phyloP scores from a whole-genome alignment of 2,329 filamentous ascomycete species.

The Colletotrichum sp. region DNA sequence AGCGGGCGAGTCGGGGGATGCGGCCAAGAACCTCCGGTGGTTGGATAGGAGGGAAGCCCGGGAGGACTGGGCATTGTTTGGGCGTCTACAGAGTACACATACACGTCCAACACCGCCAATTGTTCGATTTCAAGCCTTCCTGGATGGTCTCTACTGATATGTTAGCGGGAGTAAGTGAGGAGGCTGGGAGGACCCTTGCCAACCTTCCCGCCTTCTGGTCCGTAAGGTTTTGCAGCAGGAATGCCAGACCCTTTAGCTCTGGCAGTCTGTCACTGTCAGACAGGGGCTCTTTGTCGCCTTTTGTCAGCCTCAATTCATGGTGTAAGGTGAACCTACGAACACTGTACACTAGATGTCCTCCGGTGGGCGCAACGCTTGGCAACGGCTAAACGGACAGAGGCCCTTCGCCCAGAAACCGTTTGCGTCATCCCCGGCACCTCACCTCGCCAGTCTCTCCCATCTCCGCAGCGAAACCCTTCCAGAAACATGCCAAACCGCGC shows the following conservation, averaged over 20 bases:
- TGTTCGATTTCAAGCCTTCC: not conserved
- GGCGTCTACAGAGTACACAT: not conserved
- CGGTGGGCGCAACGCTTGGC: not conserved
- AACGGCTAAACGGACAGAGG: not conserved
- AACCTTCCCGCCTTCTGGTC: not conserved
- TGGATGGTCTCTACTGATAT: too few species aligned
- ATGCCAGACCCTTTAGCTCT: not conserved
- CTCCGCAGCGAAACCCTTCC: not conserved
- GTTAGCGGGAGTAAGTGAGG: not conserved
- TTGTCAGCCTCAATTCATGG: not conserved
- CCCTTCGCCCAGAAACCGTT: not conserved
- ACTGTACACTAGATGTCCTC: not conserved
- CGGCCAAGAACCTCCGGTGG: not conserved
- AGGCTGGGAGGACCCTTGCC: not conserved
- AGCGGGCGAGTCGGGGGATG: not conserved
- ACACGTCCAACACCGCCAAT: not conserved
- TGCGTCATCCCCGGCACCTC: not conserved
- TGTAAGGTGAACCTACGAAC: too few species aligned
- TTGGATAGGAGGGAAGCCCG: not conserved
- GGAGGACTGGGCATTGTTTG: not conserved
- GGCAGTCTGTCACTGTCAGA: not conserved
- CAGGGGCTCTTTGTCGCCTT: not conserved
- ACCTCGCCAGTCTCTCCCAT: not conserved
- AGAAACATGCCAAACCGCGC: not conserved
- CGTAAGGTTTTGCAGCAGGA: not conserved